Evolutionary conservation across 352 stramenopile genomes (phyloP).

Genomic region (Pythium aquatile): DNA sequence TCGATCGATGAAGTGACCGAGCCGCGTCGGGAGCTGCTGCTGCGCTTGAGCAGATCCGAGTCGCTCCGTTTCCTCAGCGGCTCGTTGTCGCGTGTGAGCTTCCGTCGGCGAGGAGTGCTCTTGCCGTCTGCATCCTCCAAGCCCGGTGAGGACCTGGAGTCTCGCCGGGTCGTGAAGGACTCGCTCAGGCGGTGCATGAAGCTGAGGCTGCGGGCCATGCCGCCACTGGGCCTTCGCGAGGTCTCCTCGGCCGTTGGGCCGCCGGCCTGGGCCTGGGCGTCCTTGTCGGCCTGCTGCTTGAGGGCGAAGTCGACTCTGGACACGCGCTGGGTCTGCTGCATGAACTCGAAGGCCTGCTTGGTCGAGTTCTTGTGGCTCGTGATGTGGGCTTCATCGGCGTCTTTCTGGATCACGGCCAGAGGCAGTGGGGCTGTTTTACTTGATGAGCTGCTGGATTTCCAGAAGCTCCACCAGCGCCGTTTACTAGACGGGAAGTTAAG

Average conservation of each 20-base stretch:
- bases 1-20: constrained; percentile 20
- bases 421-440: constrained; percentile 52
- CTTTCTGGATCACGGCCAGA: constrained; percentile 66
- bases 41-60: constrained; percentile 13
- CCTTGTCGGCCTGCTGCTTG: constrained; percentile 12
- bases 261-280: neutral
- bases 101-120: neutral
- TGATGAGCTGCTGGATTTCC: constrained; percentile 6
- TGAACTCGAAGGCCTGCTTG: constrained; percentile 64
- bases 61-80: constrained; percentile 21
- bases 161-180: constrained; percentile 16
- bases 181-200: constrained; percentile 17
- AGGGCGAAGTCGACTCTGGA: constrained; percentile 34
- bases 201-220: constrained; percentile 6
- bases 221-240: neutral
- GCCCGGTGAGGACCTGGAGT: constrained; percentile 1
- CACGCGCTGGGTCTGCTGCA: constrained; percentile 69
- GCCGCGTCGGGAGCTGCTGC: constrained; percentile 17
- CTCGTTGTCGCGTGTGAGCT: neutral
- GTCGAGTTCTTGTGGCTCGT: constrained; percentile 75
- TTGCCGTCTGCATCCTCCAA: neutral
- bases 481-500: neutral
- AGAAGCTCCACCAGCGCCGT: constrained; percentile 14
- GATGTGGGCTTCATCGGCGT: constrained; percentile 57
- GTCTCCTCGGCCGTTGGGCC: neutral